Evolutionary conservation across 192 early-diverging fungal species (phyloP), one percentile per base, ranked within the genome.

Genomic region (Linnemannia hyalina): DNA sequence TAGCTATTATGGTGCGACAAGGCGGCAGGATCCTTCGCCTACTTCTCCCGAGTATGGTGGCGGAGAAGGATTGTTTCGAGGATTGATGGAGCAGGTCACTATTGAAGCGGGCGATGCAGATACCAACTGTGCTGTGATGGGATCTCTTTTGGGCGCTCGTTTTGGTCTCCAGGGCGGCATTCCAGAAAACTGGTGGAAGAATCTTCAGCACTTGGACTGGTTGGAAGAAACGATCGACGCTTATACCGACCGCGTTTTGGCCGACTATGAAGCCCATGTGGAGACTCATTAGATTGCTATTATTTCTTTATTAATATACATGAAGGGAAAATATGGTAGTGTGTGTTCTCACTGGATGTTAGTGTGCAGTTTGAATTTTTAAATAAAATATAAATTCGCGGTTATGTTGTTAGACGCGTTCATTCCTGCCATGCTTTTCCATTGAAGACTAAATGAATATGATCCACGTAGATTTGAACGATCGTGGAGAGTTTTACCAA

Each of bases 61-160:
- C 6, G 70, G 78, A 2, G 47, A 54, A 6, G 83, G 83, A 9
- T 78, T 87, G 6, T 92, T 93, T 72, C 82, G 81, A 8, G 83
- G 82, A 4, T 49, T 90, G 29, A 89, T 93, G 65, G 91, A 85
- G 29, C 89, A 90, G 55, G 75, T 93, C 26, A 82, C 80, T 2
- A 54, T 92, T n/a, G 83, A 92, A 68, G 92, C 71, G n/a, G 92
- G 92, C 20, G 91, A 92, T 29, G 83, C 83, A 0, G 83, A 85
- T 44, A 85, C 83, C 29, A 85, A 85, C 44, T 65, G 49, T 18
- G 81, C 90, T 15, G 92, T 92, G 20, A 89, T 90, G 40, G 92
- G 92, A 26, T 89, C 91, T 6, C 68, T 93, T 22, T 36, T 93
- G 32, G 92, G 92, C 4, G 87, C 90, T 52, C 70, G 82, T 6